Evolutionary conservation across 148 eudicot species (phyloP), one percentile per base, ranked within the genome.

Genomic region (Nepenthes mirabilis): DNA sequence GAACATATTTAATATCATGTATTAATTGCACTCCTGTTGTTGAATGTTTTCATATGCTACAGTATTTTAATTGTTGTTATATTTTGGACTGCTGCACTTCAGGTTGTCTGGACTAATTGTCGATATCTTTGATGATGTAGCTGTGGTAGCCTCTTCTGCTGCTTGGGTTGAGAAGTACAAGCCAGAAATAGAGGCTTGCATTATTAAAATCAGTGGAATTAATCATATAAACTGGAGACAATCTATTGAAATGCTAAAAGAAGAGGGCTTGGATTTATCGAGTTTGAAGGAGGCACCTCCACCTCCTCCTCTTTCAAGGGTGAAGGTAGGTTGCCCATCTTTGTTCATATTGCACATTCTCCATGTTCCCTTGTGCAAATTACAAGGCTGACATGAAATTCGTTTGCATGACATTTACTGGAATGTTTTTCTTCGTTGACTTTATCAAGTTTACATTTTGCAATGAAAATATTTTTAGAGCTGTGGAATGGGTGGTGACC

Each of bases 91-190:
- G 43, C 64, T 78, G 50, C 43, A 45, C 37, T 73, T 70, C 87
- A 91, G 97, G 83, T 80, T 91, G 79, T 91, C 97, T 58, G 97
- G 97, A 58, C 88, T 91, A 59, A 85, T 91, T 53, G 71, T 91
- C 71, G 97, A 91, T 80, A 71, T 91, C 43, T 91, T 88, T 73
- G 96, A 84, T 65, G 90, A 85, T 75, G 75, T 82, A 72, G 97
- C 97, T 66, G 97, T 91, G 60, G 72, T 91, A 63, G 97, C 97
- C 35, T 91, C 97, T 61, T 91, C 97, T 33, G 95, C 97, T 59
- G 97, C 97, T 61, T 91, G 97, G 96, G 94, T 87, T 71, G 90
- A 91, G 79, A 85, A 80, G 70, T 88, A 81, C 77, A 81, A 72
- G 71, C 67, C 77, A 49, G 74, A 83, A 47, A 91, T 91, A 68